phyloP scores from a whole-genome alignment of 1,284 basidiomycete species.

The Gomphus sp. region DNA sequence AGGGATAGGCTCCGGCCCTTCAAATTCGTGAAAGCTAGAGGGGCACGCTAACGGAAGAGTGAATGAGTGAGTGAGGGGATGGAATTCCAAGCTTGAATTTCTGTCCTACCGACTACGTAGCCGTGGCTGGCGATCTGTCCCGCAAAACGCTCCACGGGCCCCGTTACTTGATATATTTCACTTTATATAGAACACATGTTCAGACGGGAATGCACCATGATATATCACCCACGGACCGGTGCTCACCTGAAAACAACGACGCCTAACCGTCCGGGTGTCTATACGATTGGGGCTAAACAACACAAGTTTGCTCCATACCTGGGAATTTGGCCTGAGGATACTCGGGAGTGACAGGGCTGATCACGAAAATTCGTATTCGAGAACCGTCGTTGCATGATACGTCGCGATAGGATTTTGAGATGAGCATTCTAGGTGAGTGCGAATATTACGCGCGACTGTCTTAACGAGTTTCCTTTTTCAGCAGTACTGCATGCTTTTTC shows the following conservation, averaged over 20 bases:
- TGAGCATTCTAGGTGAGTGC: constrained; percentile 50
- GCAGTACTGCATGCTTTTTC: no score
- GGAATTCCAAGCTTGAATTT: not conserved
- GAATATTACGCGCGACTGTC: not conserved
- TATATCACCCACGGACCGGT: not conserved
- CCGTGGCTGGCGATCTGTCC: constrained; percentile 89
- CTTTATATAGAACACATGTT: constrained; percentile 26
- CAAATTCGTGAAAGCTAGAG: constrained; percentile 83
- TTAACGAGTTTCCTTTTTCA: no score
- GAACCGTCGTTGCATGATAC: constrained; percentile 56
- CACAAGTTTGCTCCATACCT: constrained; percentile 29
- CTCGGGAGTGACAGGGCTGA: constrained; percentile 56
- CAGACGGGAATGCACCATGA: not conserved
- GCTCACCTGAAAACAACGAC: constrained; percentile 72
- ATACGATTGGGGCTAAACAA: not conserved
- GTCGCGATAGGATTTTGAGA: constrained; percentile 72
- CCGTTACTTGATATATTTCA: constrained; percentile 83
- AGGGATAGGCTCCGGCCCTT: constrained; percentile 76
- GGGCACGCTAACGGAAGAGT: constrained; percentile 49
- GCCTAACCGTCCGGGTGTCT: constrained; percentile 35
- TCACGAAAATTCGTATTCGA: constrained; percentile 71
- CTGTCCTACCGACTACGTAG: constrained; percentile 53
- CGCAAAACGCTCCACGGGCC: constrained; percentile 82
- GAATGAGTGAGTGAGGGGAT: not conserved
- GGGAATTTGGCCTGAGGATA: constrained; percentile 82